Evolutionary conservation across 202 grass and related monocot species (phyloP).

Genomic region (Setaria italica): DNA sequence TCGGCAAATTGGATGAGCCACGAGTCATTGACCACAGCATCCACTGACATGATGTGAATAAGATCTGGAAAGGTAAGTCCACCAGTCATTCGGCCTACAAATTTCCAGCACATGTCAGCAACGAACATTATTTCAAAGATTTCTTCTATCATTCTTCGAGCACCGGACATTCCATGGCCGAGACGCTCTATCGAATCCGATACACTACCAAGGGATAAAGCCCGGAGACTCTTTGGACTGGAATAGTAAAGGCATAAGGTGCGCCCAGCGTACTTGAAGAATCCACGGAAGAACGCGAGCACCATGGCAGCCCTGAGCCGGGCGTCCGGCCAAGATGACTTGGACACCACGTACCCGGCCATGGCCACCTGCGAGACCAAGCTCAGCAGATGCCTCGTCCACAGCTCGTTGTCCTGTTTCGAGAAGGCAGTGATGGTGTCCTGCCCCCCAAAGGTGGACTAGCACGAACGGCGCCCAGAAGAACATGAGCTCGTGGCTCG

Average conservation of each 20-base stretch:
- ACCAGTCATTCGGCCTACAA: no score
- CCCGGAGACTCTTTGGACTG: not conserved
- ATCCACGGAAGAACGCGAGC: not conserved
- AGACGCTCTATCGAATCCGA: accelerated
- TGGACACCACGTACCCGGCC: not conserved
- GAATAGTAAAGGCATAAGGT: not conserved
- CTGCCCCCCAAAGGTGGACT: not conserved
- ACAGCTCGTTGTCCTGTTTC: constrained; percentile 1
- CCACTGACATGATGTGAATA: not conserved
- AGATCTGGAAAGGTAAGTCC: no score
- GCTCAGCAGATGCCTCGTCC: not conserved
- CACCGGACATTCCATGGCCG: no score
- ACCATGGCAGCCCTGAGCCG: not conserved
- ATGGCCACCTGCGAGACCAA: not conserved
- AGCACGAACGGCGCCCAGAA: not conserved
- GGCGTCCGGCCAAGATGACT: not conserved
- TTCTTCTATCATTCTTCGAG: not conserved
- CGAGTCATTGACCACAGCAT: not conserved
- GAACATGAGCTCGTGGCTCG: not conserved
- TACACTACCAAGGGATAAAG: accelerated
- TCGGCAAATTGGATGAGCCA: accelerated
- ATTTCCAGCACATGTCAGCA: not conserved
- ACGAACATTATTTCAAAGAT: not conserved
- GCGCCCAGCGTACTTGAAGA: not conserved
- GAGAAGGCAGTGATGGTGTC: not conserved